phyloP scores from a whole-genome alignment of 164 flowering plant species.

The Chimonanthus praecox region DNA sequence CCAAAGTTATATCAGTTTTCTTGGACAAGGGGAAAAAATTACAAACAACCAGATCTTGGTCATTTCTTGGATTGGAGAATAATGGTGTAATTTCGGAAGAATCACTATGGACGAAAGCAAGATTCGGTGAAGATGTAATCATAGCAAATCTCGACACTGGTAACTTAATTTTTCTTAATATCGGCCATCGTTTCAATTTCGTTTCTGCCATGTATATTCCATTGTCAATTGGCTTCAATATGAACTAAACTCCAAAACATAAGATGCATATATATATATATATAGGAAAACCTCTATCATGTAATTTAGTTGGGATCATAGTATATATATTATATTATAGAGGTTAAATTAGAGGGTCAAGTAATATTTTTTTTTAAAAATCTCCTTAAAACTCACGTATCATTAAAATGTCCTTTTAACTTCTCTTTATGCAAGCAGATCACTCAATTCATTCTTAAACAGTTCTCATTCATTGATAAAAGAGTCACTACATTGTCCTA shows the following conservation, averaged over 20 bases:
- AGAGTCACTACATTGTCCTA: too few species aligned
- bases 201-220: not conserved
- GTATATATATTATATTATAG: too few species aligned
- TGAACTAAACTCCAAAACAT: not conserved
- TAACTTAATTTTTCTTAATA: conserved; percentile 2
- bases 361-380: too few species aligned
- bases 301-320: too few species aligned
- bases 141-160: conserved; percentile 76
- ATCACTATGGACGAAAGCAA: conserved; percentile 56
- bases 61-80: conserved; percentile 44
- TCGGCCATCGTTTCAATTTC: not conserved
- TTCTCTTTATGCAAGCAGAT: too few species aligned
- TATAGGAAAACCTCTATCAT: too few species aligned
- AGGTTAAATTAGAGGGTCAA: too few species aligned
- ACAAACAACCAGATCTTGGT: conserved; percentile 77
- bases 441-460: too few species aligned
- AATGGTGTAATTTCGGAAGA: conserved; percentile 21
- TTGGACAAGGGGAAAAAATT: conserved; percentile 33
- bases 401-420: too few species aligned
- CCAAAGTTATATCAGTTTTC: conserved; percentile 62
- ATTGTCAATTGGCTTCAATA: not conserved
- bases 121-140: conserved; percentile 62
- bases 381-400: too few species aligned
- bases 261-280: too few species aligned
- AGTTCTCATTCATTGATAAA: too few species aligned